Evolutionary conservation across 805 yeast species (phyloP).

Genomic region (Kodamaea jinghongensis): DNA sequence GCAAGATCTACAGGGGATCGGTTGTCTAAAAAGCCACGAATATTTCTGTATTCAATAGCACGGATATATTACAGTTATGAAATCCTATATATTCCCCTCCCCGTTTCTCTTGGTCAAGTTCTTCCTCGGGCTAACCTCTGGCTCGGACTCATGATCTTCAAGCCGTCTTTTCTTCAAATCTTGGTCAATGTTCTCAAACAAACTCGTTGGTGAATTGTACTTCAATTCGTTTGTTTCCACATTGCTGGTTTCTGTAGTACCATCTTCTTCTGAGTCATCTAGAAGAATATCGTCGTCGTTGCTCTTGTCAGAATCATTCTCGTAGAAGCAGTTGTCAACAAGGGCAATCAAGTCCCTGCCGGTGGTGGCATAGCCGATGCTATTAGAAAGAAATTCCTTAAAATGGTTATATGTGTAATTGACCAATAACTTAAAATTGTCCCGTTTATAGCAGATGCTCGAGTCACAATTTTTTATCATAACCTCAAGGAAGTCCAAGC

Average conservation of each 20-base stretch:
- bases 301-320: conserved; percentile 7
- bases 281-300: conserved; percentile 6
- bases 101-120: neutral
- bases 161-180: conserved; percentile 9
- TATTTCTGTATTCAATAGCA: neutral
- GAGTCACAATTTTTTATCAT: conserved; percentile 25
- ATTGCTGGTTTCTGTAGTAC: neutral
- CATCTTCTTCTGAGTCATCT: conserved; percentile 9
- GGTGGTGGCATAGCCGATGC: conserved; percentile 25
- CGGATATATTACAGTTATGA: neutral
- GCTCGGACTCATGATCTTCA: conserved; percentile 3
- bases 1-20: neutral
- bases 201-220: conserved; percentile 10
- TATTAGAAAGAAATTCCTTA: conserved; percentile 21
- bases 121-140: conserved; percentile 1
- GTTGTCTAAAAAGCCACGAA: neutral
- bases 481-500: conserved; percentile 64
- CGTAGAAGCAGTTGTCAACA: conserved; percentile 21
- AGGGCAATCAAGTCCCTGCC: conserved; percentile 28
- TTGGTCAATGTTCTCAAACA: conserved; percentile 8
- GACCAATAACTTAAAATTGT: conserved; percentile 29
- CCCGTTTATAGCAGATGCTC: conserved; percentile 12
- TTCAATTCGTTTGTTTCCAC: neutral
- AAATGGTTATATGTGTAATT: conserved; percentile 30
- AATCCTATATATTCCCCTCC: neutral